Conservation (phyloP, 2,329 filamentous ascomycete species). For the Moelleriella libera region DNA sequence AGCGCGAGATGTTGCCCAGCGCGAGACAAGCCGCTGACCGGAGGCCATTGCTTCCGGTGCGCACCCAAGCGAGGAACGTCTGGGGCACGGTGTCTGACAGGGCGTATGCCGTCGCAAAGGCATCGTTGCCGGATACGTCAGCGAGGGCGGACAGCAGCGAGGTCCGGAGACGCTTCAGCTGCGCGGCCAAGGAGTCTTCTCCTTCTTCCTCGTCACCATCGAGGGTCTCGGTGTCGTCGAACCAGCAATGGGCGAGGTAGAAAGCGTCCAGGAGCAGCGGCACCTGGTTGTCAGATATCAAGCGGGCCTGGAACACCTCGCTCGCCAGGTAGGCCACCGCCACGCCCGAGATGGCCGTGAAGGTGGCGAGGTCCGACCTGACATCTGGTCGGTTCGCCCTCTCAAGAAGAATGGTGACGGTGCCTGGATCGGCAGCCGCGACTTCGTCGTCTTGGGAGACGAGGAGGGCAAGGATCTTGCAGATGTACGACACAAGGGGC, state of each 20-base stretch:
- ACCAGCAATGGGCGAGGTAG: constrained; percentile 29
- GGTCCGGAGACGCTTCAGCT: constrained; percentile 32
- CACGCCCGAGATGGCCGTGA: constrained; percentile 34
- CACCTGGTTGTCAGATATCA: constrained; percentile 26
- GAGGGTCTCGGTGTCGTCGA: constrained; percentile 20
- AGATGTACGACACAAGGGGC: constrained; percentile 35
- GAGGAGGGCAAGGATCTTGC: constrained; percentile 42
- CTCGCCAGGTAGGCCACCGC: constrained; percentile 42
- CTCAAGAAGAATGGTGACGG: constrained; percentile 33
- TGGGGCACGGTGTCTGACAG: constrained; percentile 26
- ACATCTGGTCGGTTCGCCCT: constrained; percentile 27
- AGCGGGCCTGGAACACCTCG: constrained; percentile 32
- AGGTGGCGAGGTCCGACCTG: constrained; percentile 37
- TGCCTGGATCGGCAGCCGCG: constrained; percentile 26
- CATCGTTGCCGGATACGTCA: constrained; percentile 35
- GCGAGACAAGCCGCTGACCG: constrained; percentile 45
- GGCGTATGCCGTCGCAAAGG: constrained; percentile 27
- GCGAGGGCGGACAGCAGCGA: constrained; percentile 37
- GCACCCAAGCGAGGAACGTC: constrained; percentile 33
- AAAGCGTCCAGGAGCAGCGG: constrained; percentile 32
- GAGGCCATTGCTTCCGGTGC: constrained; percentile 24
- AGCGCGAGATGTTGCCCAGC: constrained; percentile 47
- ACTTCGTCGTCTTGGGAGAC: constrained; percentile 36
- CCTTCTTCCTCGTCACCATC: constrained; percentile 26
- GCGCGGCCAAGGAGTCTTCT: constrained; percentile 12